Conservation (phyloP, 1,284 basidiomycete genomes). For the Thecaphora frezii region DNA sequence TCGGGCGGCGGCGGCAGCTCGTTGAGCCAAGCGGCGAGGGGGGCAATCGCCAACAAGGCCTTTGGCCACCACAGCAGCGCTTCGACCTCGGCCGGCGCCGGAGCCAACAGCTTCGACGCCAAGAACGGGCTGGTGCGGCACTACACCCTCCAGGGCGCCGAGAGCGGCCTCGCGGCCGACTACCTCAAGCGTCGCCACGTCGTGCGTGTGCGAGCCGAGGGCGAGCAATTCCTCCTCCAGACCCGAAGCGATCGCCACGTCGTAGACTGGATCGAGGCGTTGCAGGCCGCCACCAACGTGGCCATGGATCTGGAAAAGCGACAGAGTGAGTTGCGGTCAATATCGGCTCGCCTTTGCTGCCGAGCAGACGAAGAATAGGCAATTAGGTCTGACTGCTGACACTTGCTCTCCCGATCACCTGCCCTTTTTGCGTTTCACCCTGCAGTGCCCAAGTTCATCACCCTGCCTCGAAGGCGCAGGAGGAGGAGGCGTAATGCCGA, state of each 20-base stretch:
- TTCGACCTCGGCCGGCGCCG: slow-evolving; percentile 7
- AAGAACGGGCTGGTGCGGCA: slow-evolving; percentile 61
- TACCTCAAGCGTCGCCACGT: slow-evolving; percentile 92
- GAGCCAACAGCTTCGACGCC: slow-evolving; percentile 14
- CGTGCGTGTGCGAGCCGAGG: slow-evolving; percentile 87
- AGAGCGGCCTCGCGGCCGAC: slow-evolving; percentile 90
- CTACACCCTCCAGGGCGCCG: slow-evolving; percentile 86
- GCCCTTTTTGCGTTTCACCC: not conserved
- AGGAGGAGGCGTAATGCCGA: slow-evolving; percentile 42
- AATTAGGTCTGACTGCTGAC: no score
- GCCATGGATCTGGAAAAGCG: slow-evolving; percentile 86
- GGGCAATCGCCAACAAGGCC: slow-evolving; percentile 32
- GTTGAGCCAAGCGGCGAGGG: slow-evolving; percentile 22
- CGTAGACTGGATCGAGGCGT: slow-evolving; percentile 93
- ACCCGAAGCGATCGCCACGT: slow-evolving; percentile 81
- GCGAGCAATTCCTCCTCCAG: slow-evolving; percentile 95
- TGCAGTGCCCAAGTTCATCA: slow-evolving; percentile 57
- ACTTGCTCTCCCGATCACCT: not conserved
- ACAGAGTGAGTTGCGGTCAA: slow-evolving; percentile 53
- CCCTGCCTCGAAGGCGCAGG: slow-evolving; percentile 50
- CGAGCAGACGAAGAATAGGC: no score
- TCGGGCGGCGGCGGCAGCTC: slow-evolving; percentile 14
- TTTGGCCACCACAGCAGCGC: slow-evolving; percentile 11
- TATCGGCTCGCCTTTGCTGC: no score
- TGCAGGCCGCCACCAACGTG: slow-evolving; percentile 92